phyloP scores from a whole-genome alignment of 495 filamentous ascomycete genomes.

The Thermothielavioides terrestris region DNA sequence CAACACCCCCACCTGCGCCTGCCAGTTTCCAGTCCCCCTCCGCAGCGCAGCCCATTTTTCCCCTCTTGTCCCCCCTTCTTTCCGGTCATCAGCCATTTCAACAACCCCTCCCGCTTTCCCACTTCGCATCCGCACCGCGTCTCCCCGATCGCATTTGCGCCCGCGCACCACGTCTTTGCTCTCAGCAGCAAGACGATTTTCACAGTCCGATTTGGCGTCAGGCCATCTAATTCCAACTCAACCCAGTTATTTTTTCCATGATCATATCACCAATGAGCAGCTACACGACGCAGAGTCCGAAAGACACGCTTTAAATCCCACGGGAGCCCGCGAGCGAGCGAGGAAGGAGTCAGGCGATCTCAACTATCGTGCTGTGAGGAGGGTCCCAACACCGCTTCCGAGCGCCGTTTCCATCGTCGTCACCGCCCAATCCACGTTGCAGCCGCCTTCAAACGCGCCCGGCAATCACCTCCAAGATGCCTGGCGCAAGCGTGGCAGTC shows the following conservation, averaged over 20 bases:
- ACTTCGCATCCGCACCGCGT: slow-evolving; percentile 11
- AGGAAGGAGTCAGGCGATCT: slow-evolving; percentile 41
- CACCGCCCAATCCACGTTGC: slow-evolving; percentile 22
- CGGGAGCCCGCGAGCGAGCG: slow-evolving; percentile 45
- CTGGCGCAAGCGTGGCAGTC: slow-evolving; percentile 56
- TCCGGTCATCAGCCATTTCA: slow-evolving; percentile 19
- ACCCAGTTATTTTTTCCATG: slow-evolving; percentile 37
- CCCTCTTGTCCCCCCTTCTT: slow-evolving; percentile 24
- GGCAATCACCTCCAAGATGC: slow-evolving; percentile 43
- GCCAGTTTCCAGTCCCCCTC: slow-evolving; percentile 16
- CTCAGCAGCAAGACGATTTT: slow-evolving; percentile 19
- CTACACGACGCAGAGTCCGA: slow-evolving; percentile 38
- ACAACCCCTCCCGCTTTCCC: slow-evolving; percentile 27
- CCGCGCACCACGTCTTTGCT: slow-evolving; percentile 16
- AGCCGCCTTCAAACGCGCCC: slow-evolving; percentile 36
- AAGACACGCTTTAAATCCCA: slow-evolving; percentile 55
- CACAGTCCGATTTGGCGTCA: slow-evolving; percentile 16
- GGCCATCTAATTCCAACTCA: slow-evolving; percentile 18
- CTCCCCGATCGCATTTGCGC: slow-evolving; percentile 1
- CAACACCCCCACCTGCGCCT: slow-evolving; percentile 22
- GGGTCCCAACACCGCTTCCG: slow-evolving; percentile 23
- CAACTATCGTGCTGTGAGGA: slow-evolving; percentile 45
- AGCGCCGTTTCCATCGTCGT: slow-evolving; percentile 28
- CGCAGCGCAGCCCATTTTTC: slow-evolving; percentile 25
- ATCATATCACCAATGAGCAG: slow-evolving; percentile 52